Evolutionary conservation across 345 rosid species (phyloP), one percentile per base, ranked within the genome.

Genomic region (Geranium rotundifolium): DNA sequence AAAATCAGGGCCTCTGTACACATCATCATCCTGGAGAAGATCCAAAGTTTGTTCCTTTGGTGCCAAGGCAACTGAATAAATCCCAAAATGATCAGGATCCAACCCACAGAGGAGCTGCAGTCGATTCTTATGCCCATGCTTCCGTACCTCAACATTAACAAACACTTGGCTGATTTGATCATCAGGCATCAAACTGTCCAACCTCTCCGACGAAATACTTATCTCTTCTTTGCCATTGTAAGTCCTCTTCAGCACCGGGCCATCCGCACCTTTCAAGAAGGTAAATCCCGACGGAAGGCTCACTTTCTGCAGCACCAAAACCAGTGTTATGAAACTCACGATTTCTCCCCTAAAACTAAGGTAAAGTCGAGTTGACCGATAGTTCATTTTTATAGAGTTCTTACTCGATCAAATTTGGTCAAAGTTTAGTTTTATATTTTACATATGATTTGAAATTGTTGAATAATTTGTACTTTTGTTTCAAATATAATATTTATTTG

Each of bases 51-150:
- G 89, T 4, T 70, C 67, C 72, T 86, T 90, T 0, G 89, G 87
- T 75, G 95, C 79, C 84, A 92, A 63, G 1, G 91, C 83, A 71
- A 92, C 83, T 0, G 96, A 87, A 73, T 92, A 97, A 63, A 92
- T 90, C 27, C 97, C 96, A 63, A 90, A 67, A 0, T 97, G 97
- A 69, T 92, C 99, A 0, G 97, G 96, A 76, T 92, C 87, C 75
- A 92, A 72, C 17, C 91, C 99, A 19, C 99, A 92, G 4, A 90
- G 85, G 69, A 92, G 86, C 65, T 84, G 91, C 65, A 90, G 63
- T 49, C 95, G 86, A 19, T 84, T 71, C 57, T 72, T 69, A 58
- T 82, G 86, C n/a, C 69, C 84, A 18, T 82, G 89, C 85, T 92
- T 90, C 27, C 90, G 76, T 17, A 92, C 84, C 71, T 87, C 81